These are phyloP conservation scores for Tolypocladium tropicale DNA, from an alignment of 2,329 filamentous ascomycete genomes.

Conservation along the genomic window DNA sequence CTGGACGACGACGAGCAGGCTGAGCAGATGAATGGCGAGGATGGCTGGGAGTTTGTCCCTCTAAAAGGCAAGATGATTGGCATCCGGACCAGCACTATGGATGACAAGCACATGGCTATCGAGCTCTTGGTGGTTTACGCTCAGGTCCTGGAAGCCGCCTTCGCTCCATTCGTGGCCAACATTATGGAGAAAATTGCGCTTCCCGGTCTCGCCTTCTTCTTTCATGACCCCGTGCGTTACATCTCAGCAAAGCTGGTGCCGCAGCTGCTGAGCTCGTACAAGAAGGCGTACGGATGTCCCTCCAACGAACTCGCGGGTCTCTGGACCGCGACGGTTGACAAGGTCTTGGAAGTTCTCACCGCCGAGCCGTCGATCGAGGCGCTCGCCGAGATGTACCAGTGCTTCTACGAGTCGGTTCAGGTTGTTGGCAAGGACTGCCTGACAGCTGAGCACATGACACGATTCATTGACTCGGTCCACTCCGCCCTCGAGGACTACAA, in stretches of 20 bases:
- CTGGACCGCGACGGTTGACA: constrained; percentile 79
- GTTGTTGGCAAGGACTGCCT: constrained; percentile 82
- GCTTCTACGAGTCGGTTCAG: constrained; percentile 97
- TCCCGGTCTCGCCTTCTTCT: constrained; percentile 93
- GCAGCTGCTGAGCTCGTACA: constrained; percentile 85
- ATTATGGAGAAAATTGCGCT: constrained; percentile 96
- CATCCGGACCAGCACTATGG: constrained; percentile 91
- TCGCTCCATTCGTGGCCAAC: constrained; percentile 82
- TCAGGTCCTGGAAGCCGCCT: constrained; percentile 84
- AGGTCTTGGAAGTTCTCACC: constrained; percentile 84
- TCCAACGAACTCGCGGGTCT: constrained; percentile 72
- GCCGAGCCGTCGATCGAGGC: constrained; percentile 95
- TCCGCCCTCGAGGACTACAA: constrained; percentile 90
- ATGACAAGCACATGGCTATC: constrained; percentile 99
- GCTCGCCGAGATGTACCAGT: constrained; percentile 97
- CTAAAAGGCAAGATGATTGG: constrained; percentile 97
- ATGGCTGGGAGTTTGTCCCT: constrained; percentile 95
- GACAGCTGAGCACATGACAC: constrained; percentile 65
- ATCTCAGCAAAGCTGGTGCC: constrained; percentile 93
- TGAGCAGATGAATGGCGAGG: constrained; percentile 84
- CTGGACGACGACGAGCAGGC: constrained; percentile 92
- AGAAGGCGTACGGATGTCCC: constrained; percentile 74
- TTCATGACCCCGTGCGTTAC: constrained; percentile 94
- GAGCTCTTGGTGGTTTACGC: constrained; percentile 96
- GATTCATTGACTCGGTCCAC: constrained; percentile 78